These are phyloP conservation scores for Kwoniella europaea DNA, from an alignment of 768 basidiomycete species.

Conservation along the genomic window DNA sequence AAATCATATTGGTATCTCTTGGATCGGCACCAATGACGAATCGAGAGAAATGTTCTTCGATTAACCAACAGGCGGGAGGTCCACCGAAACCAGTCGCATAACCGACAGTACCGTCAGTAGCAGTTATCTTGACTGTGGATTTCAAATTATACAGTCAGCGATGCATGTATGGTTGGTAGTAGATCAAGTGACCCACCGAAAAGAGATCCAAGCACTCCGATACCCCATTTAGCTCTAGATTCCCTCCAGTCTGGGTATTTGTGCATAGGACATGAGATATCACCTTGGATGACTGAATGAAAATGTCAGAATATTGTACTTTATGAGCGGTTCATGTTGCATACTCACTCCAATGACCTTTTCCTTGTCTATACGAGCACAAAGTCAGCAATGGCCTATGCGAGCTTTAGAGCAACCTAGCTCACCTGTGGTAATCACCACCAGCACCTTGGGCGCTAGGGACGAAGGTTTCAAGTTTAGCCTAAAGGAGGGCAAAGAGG, in stretches of 20 bases:
- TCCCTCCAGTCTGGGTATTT: conserved; percentile 55
- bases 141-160: too few species aligned
- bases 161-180: too few species aligned
- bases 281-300: conserved; percentile 46
- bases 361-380: conserved; percentile 33
- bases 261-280: conserved; percentile 59
- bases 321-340: too few species aligned
- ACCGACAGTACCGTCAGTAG: conserved; percentile 59
- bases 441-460: conserved; percentile 58
- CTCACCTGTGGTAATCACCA: conserved; percentile 58
- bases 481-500: conserved; percentile 26
- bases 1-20: conserved; percentile 59
- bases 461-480: conserved; percentile 58
- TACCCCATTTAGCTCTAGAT: conserved; percentile 59
- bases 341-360: conserved; percentile 58
- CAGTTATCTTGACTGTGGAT: conserved; percentile 56
- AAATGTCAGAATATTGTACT: neutral
- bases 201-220: conserved; percentile 60
- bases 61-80: conserved; percentile 59
- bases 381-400: conserved; percentile 4
- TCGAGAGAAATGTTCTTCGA: conserved; percentile 60
- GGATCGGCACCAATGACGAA: conserved; percentile 60
- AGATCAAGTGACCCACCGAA: too few species aligned
- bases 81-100: conserved; percentile 60
- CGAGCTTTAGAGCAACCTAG: neutral